Evolutionary conservation across 2,329 filamentous ascomycete species (phyloP), one percentile per base, ranked within the genome.

Genomic region (Onygenales sp.): DNA sequence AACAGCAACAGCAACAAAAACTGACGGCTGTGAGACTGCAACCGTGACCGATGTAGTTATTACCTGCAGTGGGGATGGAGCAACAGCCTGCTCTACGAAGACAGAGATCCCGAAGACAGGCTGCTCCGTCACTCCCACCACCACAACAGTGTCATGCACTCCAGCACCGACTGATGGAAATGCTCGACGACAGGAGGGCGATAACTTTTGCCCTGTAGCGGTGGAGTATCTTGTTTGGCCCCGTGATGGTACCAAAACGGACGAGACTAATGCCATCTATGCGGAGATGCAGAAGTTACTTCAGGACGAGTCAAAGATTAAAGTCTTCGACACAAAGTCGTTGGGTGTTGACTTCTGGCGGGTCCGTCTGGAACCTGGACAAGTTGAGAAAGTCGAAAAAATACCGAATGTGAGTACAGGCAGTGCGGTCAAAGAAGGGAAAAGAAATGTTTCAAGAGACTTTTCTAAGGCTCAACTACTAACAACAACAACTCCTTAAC

Each of bases 331-430:
- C 11, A 49, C 50, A n/a, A 55, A 52, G 43, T 36, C n/a, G 5
- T 17, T 55, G 38, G 53, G 53, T 4, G 13, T 55, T 21, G 35
- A 55, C 49, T 52, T 55, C 44, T 55, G 53, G 53, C 43, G 49
- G 10, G 53, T 52, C 5, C 31, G 17, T 44, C 43, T 52, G 27
- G 53, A 55, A 11, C 21, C 53, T 1, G 53, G 27, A 1, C 53
- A 55, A 43, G 43, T 32, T 33, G 21, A 52, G 35, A 51, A 52
- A 39, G 42, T 55, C n/a, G 48, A 33, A 38, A 21, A 52, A 11
- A 52, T 55, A 52, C 41, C 48, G 14, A 52, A 55, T 49, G 53
- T 55, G 11, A 55, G 53, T 38, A 13, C 43, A 11, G 35, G 11
- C 8, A 43, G 13, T 6, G 32, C 8, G 42, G 3, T 10, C 44